Conservation (phyloP, 345 rosid genomes). For the Camelina hispida region DNA sequence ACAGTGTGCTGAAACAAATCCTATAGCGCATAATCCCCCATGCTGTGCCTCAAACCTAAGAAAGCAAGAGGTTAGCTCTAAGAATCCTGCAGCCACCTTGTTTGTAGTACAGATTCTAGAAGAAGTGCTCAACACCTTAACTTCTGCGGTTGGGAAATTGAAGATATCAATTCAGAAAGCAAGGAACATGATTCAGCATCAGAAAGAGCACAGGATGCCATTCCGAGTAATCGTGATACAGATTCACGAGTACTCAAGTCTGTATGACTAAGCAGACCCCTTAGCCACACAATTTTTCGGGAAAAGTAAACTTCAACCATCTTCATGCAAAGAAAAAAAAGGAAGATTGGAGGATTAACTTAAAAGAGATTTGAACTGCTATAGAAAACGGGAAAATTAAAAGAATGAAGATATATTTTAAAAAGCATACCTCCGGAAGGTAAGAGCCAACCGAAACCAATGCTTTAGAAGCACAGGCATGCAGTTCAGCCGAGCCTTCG, state of each 20-base stretch:
- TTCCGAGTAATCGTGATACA: constrained; percentile 86
- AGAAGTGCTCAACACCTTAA: constrained; percentile 56
- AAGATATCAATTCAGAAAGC: constrained; percentile 63
- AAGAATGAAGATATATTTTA: constrained; percentile 17
- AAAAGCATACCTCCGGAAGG: constrained; percentile 74
- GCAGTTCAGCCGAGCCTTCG: constrained; percentile 86
- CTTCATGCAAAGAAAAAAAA: constrained; percentile 45
- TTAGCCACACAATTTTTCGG: constrained; percentile 74
- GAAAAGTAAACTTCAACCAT: constrained; percentile 74
- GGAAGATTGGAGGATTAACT: constrained; percentile 13
- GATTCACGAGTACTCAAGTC: constrained; percentile 92
- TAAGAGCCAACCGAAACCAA: constrained; percentile 75
- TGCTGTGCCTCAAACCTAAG: constrained; percentile 82
- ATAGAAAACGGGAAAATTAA: constrained; percentile 20
- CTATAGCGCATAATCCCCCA: constrained; percentile 80
- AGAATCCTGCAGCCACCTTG: constrained; percentile 20
- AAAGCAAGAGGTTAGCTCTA: constrained; percentile 34
- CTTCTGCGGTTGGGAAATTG: constrained; percentile 55
- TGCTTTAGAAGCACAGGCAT: constrained; percentile 80
- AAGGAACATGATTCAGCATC: constrained; percentile 57
- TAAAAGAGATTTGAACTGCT: constrained; percentile 15
- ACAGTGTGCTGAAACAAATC: constrained; percentile 81
- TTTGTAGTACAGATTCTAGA: constrained; percentile 16
- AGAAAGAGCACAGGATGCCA: constrained; percentile 84
- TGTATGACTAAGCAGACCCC: constrained; percentile 73